Percentiles rank a stretch among this genome's conserved stretches.
Conservation (phyloP, 2,329 filamentous ascomycete species). For the Fulvia fulva region DNA sequence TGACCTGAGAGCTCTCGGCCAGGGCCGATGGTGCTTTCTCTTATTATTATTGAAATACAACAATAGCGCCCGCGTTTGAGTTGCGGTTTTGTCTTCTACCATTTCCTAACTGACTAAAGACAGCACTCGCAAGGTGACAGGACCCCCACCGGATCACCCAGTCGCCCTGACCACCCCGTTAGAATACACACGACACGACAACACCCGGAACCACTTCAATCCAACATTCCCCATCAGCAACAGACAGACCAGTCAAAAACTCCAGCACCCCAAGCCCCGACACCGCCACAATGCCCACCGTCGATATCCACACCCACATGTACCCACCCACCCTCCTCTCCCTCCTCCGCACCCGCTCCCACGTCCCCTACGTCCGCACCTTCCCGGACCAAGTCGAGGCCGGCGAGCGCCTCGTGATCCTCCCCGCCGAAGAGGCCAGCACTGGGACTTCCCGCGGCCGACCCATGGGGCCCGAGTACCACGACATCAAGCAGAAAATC, state of each 20-base stretch:
- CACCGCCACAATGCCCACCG: conserved; percentile 36
- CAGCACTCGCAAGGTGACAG: no score
- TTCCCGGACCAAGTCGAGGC: conserved; percentile 51
- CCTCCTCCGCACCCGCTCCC: conserved; percentile 53
- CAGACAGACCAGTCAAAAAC: neutral
- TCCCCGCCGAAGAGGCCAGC: conserved; percentile 29
- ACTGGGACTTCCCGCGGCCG: conserved; percentile 59
- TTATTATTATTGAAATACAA: no score
- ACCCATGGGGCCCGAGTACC: conserved; percentile 79
- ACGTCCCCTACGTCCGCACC: conserved; percentile 67
- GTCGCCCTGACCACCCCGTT: no score
- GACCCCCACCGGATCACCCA: no score
- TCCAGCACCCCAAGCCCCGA: neutral
- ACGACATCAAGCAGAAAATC: conserved; percentile 73
- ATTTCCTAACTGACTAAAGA: no score
- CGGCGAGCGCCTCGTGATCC: conserved; percentile 54
- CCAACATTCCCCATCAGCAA: neutral
- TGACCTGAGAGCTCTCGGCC: neutral
- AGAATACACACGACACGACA: no score
- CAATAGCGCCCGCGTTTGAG: no score
- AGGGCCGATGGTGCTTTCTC: neutral
- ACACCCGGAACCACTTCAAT: no score
- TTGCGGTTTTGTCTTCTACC: no score
- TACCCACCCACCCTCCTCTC: conserved; percentile 53
- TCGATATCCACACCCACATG: conserved; percentile 62